Base-by-base conservation (phyloP, 805 yeast genomes). In the Metschnikowia bowlesiae region DNA sequence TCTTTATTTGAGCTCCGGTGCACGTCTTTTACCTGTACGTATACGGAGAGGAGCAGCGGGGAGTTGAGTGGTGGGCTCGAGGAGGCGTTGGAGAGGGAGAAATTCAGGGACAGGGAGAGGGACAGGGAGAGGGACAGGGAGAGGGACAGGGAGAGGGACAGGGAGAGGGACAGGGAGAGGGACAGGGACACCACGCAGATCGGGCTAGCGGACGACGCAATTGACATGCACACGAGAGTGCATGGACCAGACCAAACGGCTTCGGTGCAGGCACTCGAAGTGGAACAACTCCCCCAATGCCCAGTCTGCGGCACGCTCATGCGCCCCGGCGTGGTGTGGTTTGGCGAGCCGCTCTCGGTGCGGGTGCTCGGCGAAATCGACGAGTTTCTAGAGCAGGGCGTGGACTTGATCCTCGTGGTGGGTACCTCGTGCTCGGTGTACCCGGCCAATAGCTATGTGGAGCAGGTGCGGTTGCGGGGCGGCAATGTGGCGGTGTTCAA, bases 261-360 rank as follows among this genome's bases (percentile, higher is more conserved):
- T 32, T 35, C 39, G 22, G 45, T 41, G 45, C 45, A 41, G 45
- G 45, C 45, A 41, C 45, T 41, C 22, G 45, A n/a, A 18, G 37
- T n/a, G 11, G 37, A 66, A 1, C 81, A 81, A 1, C 72, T 89
- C 9, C 96, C 96, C 1, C 76, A 66, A 37, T 90, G 97, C 63
- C 96, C 96, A 0, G 69, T 68, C 9, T 90, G 97, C 62, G 62
- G 71, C n/a, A 56, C 65, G 34, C 62, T 86, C 10, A 67, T 90
- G 51, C 73, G 97, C 22, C 97, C 97, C 0, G 96, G 94, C 0
- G 95, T 90, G 3, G 91, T 89, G 6, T 90, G 96, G 97, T 89
- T 86, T 67, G 97, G 97, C n/a, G 97, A 90, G 66, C 77, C 89
- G 13, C 69, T 90, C 41, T 89, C 96, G 0, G 65, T 87, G 48